Percentiles rank a stretch among this genome's conserved stretches.
Conservation (phyloP, 306 rosid genomes). For the Quercus aquifolioides region DNA sequence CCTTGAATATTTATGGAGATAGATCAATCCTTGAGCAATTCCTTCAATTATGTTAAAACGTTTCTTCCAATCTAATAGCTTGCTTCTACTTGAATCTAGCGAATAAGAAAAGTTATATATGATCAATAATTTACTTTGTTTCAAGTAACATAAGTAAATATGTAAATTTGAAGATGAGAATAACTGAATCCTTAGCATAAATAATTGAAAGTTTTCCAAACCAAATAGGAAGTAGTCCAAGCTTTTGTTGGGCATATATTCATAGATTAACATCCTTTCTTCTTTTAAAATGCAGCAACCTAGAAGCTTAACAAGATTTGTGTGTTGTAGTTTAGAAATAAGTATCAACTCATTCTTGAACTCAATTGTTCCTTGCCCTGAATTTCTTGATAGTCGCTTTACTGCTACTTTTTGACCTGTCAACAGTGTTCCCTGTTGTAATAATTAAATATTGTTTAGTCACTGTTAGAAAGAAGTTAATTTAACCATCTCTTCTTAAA, state of each 20-base stretch:
- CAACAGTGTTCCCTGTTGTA: conserved; percentile 18
- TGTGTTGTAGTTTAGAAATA: too few relatives aligned
- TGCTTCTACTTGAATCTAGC: background rate
- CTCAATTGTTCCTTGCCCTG: conserved; percentile 18
- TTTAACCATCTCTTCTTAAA: too few relatives aligned
- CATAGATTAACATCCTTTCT: conserved; percentile 26
- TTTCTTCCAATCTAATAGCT: too few relatives aligned
- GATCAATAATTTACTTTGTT: background rate
- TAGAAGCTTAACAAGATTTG: conserved; percentile 21
- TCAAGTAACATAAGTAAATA: too few relatives aligned
- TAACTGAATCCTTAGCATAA: too few relatives aligned
- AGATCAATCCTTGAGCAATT: too few relatives aligned
- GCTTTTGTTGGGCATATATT: conserved; percentile 30
- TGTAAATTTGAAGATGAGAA: too few relatives aligned
- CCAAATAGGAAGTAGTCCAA: conserved; percentile 35
- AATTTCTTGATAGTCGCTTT: conserved; percentile 31
- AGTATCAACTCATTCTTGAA: conserved; percentile 29
- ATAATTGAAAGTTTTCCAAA: background rate
- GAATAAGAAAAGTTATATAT: background rate
- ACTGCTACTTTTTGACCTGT: conserved; percentile 30
- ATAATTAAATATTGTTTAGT: background rate
- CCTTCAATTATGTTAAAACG: too few relatives aligned
- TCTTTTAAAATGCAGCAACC: conserved; percentile 17
- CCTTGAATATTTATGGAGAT: too few relatives aligned
- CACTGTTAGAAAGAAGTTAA: too few relatives aligned